These are phyloP conservation scores for Mycena chlorophos DNA, from an alignment of 768 basidiomycete genomes.

Conservation along the genomic window DNA sequence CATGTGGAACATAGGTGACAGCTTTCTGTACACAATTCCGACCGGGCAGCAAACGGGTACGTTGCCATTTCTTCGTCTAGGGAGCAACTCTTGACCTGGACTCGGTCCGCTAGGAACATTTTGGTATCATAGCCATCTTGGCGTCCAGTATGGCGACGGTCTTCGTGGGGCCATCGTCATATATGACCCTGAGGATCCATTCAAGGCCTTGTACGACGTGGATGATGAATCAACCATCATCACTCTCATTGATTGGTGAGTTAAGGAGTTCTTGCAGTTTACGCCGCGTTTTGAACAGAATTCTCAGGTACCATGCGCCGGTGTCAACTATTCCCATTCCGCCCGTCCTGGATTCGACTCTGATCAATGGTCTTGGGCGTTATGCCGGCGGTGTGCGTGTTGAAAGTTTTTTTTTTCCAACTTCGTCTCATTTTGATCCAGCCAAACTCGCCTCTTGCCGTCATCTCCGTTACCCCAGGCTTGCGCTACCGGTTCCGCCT, in stretches of 20 bases:
- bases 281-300: no score
- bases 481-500: conserved; percentile 40
- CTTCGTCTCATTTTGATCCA: conserved; percentile 27
- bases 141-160: background rate
- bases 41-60: conserved; percentile 2
- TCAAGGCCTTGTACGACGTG: background rate
- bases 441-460: conserved; percentile 32
- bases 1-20: no score
- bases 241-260: background rate
- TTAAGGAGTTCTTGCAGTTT: no score
- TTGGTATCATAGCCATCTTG: background rate
- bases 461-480: conserved; percentile 32
- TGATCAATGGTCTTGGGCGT: conserved; percentile 43
- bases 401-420: conserved; percentile 20
- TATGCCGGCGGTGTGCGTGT: conserved; percentile 28
- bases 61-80: background rate
- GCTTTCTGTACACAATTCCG: conserved; percentile 30
- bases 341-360: conserved; percentile 29
- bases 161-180: background rate
- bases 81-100: background rate
- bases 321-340: no score
- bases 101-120: background rate
- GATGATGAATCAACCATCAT: background rate
- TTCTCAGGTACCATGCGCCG: no score
- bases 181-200: background rate